Evolutionary conservation across 306 rosid genomes (phyloP), one percentile per base, ranked within the genome.

Genomic region (Mucuna pruriens): DNA sequence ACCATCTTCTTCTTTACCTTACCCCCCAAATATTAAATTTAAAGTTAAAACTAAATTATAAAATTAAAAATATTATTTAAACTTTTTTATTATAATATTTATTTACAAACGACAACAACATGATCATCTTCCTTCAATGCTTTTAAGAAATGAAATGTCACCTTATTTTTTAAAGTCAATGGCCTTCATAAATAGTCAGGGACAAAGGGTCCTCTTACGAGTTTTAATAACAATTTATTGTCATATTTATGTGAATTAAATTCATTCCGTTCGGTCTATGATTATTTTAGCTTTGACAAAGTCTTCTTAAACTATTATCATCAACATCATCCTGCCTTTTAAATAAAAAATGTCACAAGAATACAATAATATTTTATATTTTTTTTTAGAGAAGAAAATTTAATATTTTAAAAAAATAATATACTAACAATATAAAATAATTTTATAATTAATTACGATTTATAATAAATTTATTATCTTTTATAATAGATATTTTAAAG

Each of bases 141-240:
- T 26, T 60, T 13, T 5, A 26, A 62, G 10, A 63, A 33, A 33
- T 64, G 54, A 15, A 16, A 63, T 63, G 45, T 63, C 16, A 63
- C 1, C 5, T 6, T 31, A 25, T 31, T 31, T 46, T 48, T 42
- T n/a, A n/a, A n/a, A n/a, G 20, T 23, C 54, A 68, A 12, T 1
- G 22, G 22, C 22, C 55, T 38, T 38, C 20, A 19, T 66, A 66
- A 38, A 9, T 66, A 22, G 6, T 25, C 7, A 38, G 9, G 7
- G 7, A 38, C 6, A 7, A 11, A 25, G 57, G 75, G 19, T 25
- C 39, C 25, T 48, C 76, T 48, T 3, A 19, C 42, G 7, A 31
- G 76, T 49, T 13, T 16, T 70, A n/a, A 70, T 70, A 23, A 25
- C 4, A 70, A 70, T 15, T 69, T 42, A 69, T 67, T 67, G 11